Evolutionary conservation across 2,329 filamentous ascomycete genomes (phyloP), one percentile per base, ranked within the genome.

Genomic region (Scedosporium aurantiacum): DNA sequence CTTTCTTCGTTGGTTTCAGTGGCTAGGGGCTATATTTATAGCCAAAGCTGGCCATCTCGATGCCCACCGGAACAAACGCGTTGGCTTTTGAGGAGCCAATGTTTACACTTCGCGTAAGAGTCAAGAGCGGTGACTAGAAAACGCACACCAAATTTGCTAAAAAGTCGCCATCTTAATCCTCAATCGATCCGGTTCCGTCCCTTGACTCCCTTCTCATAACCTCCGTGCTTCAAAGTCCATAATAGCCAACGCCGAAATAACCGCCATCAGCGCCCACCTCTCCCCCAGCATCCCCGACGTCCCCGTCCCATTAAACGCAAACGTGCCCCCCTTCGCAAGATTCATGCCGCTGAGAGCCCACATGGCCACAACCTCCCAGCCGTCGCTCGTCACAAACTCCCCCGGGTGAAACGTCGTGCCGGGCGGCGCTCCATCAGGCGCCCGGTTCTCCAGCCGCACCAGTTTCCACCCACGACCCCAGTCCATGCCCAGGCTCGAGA

Each of bases 251-350:
- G 41, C 58, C 40, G 41, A 23, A 27, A 60, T n/a, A 21, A 76
- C 75, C 1, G 76, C 73, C 74, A 77, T 77, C 16, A 77, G 65
- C 1, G 72, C 71, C 74, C 74, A 79, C 21, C 73, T 67, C 63
- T 75, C 72, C 12, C 76, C 77, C 12, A 79, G 67, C 18, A 68
- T 64, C 0, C 76, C 76, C 6, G 68, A 68, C 10, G 67, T 67
- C 1, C 75, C 77, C 0, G 68, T 71, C 5, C 76, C 75, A 5
- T 75, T 61, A 64, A 78, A 79, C 16, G 66, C 63, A 63, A 79
- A 78, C 16, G 68, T 69, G 43, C 70, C 63, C 64, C 70, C 72
- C 65, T 70, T 68, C 12, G 62, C 62, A 2, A 64, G 47, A 56
- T 59, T 67, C 41, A 71, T 67, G 14, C 37, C 37, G n/a, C 27